Evolutionary conservation across 805 yeast genomes (phyloP).

Genomic region (Ogataea trehaloabstinens): DNA sequence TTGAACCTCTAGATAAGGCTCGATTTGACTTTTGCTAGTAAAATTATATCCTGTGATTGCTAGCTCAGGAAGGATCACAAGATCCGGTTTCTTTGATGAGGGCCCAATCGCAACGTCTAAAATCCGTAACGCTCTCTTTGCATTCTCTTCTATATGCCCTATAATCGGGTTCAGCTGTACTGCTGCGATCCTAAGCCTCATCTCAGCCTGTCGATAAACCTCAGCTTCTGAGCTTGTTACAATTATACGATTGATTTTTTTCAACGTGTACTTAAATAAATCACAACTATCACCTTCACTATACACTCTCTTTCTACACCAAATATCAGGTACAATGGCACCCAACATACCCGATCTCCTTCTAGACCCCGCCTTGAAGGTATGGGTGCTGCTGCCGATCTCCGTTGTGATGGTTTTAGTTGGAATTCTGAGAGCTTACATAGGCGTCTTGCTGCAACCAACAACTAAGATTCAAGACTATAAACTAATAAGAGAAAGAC

Average conservation of each 20-base stretch:
- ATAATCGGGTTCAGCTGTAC: constrained; percentile 67
- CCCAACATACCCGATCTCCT: constrained; percentile 48
- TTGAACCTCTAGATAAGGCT: constrained; percentile 54
- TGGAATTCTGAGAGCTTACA: constrained; percentile 72
- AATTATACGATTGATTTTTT: not conserved
- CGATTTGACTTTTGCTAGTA: constrained; percentile 41
- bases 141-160: constrained; percentile 57
- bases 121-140: constrained; percentile 42
- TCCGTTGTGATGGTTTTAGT: constrained; percentile 86
- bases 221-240: not conserved
- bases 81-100: constrained; percentile 42
- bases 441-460: constrained; percentile 60
- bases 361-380: constrained; percentile 77
- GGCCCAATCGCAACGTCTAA: constrained; percentile 32
- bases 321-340: constrained; percentile 8
- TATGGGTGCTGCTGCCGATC: constrained; percentile 91
- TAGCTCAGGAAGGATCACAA: constrained; percentile 80
- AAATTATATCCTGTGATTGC: constrained; percentile 86
- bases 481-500: constrained; percentile 57
- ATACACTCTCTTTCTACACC: no score
- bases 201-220: constrained; percentile 16
- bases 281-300: no score
- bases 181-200: constrained; percentile 58
- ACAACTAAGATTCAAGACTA: constrained; percentile 52
- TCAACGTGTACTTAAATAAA: not conserved